Evolutionary conservation across 345 rosid species (phyloP), one percentile per base, ranked within the genome.

Genomic region (Ricinus communis): DNA sequence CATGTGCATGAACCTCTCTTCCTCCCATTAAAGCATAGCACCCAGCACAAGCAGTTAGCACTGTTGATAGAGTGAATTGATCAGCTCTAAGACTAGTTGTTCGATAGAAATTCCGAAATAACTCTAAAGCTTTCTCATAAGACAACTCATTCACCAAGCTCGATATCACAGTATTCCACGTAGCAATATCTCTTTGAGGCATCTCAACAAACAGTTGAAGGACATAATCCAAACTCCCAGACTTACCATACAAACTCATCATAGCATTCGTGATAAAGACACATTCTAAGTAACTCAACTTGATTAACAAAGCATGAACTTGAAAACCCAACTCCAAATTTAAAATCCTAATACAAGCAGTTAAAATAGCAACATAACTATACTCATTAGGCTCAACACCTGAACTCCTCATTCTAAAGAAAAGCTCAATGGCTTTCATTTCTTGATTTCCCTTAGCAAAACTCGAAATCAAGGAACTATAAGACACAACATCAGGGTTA

Each of bases 91-190:
- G 58, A 49, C 71, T 86, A 80, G 71, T 67, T 22, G 22, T 68
- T 73, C 46, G 28, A 8, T 62, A 66, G 85, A 87, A 84, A 64
- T 72, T 79, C 31, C 50, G 74, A 76, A 88, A 86, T 66, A 85
- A 68, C 28, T 73, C 82, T 21, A 90, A 77, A 0, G 89, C 94
- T 74, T 69, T 74, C 60, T 74, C 82, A 71, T 66, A 70, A 80
- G 62, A 68, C 0, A 58, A 71, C 47, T 78, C 81, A 46, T 80
- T 87, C 73, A 88, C 87, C 51, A 87, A 46, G 77, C 96, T 64
- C 1, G 94, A 90, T 46, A 91, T 78, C 69, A 86, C 69, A 24
- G 93, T 90, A 71, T 93, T 91, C 94, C 92, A 88, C 0, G 98
- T 86, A 0, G 85, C 79, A 30, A 82, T 70, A 71, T 91, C 94